These are phyloP conservation scores for Paraphaeosphaeria sporulosa DNA, from an alignment of 2,329 filamentous ascomycete species.

Conservation along the genomic window DNA sequence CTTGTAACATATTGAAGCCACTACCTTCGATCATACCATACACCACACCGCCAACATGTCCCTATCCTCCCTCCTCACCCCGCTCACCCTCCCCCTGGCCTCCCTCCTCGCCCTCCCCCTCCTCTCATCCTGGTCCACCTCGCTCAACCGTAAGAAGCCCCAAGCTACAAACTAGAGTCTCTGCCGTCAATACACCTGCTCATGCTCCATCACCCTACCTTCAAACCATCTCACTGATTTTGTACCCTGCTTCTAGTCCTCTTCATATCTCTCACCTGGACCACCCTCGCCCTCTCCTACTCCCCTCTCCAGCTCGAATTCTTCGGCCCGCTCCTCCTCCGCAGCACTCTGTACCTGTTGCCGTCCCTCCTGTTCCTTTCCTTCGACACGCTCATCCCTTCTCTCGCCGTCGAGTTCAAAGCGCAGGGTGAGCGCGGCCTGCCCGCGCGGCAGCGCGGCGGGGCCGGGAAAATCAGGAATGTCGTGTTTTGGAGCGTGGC, in stretches of 20 bases:
- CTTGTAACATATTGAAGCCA: no score
- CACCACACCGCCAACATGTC: constrained; percentile 30
- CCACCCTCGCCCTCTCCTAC: constrained; percentile 80
- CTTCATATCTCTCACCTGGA: constrained; percentile 93
- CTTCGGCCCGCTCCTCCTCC: constrained; percentile 71
- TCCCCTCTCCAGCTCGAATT: constrained; percentile 78
- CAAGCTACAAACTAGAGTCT: no score
- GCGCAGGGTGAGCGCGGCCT: constrained; percentile 64
- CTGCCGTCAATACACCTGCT: no score
- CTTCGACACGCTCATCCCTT: constrained; percentile 76
- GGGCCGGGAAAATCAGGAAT: constrained; percentile 54
- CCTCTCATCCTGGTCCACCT: constrained; percentile 78
- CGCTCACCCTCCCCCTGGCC: constrained; percentile 52
- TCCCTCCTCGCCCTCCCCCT: constrained; percentile 76
- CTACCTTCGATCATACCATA: no score
- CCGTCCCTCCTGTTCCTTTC: constrained; percentile 76
- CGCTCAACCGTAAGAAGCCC: constrained; percentile 64
- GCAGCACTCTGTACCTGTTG: constrained; percentile 73
- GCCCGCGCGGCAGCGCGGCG: constrained; percentile 50
- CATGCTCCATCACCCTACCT: no score
- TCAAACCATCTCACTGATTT: no score
- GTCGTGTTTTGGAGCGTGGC: constrained; percentile 62
- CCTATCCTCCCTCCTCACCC: constrained; percentile 37
- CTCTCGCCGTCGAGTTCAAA: constrained; percentile 73
- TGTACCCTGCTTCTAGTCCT: constrained; percentile 55